A percentile compares a stretch with the other conserved stretches of the same genome.
These are phyloP conservation scores for Alopecurus myosuroides DNA, from an alignment of 176 grass and related monocot species.

Conservation along the genomic window DNA sequence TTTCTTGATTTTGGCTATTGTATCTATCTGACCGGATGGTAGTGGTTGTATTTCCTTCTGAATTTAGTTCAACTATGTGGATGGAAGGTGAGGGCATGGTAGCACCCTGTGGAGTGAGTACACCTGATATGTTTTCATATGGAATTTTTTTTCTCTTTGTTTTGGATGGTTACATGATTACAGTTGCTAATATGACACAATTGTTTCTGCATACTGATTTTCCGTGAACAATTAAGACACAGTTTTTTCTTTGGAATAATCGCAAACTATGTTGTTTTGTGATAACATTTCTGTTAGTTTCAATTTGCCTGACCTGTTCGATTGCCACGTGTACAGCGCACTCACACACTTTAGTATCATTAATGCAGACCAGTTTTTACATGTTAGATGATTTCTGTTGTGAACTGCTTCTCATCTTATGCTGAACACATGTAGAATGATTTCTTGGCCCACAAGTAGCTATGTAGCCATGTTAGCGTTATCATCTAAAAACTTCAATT, in stretches of 20 bases:
- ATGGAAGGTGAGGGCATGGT: not conserved
- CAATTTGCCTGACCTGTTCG: not conserved
- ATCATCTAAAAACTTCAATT: not conserved
- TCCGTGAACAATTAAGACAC: not conserved
- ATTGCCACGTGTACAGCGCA: not conserved
- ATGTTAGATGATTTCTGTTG: not conserved
- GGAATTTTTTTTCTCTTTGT: not conserved
- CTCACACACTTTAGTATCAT: not conserved
- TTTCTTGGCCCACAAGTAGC: not conserved
- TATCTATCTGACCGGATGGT: not conserved
- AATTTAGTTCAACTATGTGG: not conserved
- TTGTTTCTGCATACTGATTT: not conserved
- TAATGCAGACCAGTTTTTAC: not conserved
- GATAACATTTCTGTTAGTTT: not conserved
- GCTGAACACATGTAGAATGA: not conserved
- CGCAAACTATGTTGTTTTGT: not conserved
- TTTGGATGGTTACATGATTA: not conserved
- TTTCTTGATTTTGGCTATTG: not conserved
- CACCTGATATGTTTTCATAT: not conserved
- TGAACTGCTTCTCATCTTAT: not conserved
- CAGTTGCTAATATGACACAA: not conserved
- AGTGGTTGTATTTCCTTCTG: not conserved
- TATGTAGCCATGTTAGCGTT: not conserved
- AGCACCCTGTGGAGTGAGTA: not conserved
- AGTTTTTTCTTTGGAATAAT: not conserved